Base-by-base conservation (phyloP, 2,329 filamentous ascomycete species). In the Fusarium buxicola region DNA sequence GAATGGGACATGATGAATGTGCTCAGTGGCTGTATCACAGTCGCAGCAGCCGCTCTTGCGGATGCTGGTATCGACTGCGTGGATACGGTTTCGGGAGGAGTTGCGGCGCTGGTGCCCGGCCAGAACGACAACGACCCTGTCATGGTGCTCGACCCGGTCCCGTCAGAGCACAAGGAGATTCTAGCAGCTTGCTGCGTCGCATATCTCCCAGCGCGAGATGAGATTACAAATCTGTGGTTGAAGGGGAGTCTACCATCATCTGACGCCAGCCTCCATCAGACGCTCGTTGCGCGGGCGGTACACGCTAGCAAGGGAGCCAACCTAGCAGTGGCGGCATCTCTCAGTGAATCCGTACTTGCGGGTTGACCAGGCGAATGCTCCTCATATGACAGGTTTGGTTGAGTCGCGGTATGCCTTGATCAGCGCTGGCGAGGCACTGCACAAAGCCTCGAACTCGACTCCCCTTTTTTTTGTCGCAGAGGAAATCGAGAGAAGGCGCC, bases 11-110 rank as follows among this genome's bases (percentile, higher is more conserved):
- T 91, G 78, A 94, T 98, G 92, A 95, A 92, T 74, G 91, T 97
- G 39, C 81, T 99, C 16, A 89, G 92, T 24, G 92, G 92, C 1
- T 97, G 94, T 73, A 93, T 99, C 69, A 98, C 93, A 1, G 94
- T 96, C 52, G 92, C 94, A 9, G 94, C 93, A 51, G 94, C 94
- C 9, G 95, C 95, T 12, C 88, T 99, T 72, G 91, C 91, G 3
- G 95, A 99, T 78, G 95, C 95, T 1, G 93, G 93, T 8, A 97
- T 99, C 60, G 95, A 99, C 74, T 97, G 93, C 73, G 89, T 98
- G 43, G 95, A 97, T 78, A 85, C 94, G 28, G 89, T 97, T 15
- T 87, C 91, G 27, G 95, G 94, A 9, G 95, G 95, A 25, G 92
- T 98, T 35, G 93, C 94, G 27, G 94, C 92, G 5, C 77, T 96